phyloP scores from a whole-genome alignment of 164 flowering plant species.

The Houttuynia cordata region DNA sequence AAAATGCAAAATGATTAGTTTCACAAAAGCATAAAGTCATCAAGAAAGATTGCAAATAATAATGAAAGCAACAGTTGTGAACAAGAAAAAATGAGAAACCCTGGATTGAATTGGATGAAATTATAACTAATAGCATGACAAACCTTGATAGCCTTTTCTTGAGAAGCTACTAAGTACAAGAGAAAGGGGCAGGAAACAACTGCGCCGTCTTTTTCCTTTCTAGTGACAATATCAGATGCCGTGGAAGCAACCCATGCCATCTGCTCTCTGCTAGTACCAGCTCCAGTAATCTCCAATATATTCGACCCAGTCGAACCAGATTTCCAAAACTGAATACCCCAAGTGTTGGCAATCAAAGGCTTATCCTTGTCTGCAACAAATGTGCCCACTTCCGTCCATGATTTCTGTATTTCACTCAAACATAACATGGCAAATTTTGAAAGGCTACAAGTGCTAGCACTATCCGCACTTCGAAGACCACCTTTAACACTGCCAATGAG shows the following conservation, averaged over 20 bases:
- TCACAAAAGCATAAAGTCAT: not conserved
- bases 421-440: slow-evolving; percentile 65
- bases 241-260: slow-evolving; percentile 77
- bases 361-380: slow-evolving; percentile 16
- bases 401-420: slow-evolving; percentile 57
- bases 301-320: slow-evolving; percentile 39
- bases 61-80: not conserved
- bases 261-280: slow-evolving; percentile 42
- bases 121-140: slow-evolving; percentile 3
- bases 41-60: not conserved
- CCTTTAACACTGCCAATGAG: not conserved
- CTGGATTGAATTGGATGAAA: no score
- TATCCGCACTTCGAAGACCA: not conserved
- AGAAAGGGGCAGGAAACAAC: slow-evolving; percentile 47
- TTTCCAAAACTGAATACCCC: slow-evolving; percentile 89
- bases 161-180: slow-evolving; percentile 62
- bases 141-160: slow-evolving; percentile 63
- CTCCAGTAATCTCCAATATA: slow-evolving; percentile 51
- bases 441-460: slow-evolving; percentile 26
- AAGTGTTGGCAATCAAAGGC: slow-evolving; percentile 36
- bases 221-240: slow-evolving; percentile 61
- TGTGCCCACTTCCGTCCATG: slow-evolving; percentile 23
- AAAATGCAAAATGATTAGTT: not conserved
- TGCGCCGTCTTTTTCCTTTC: slow-evolving; percentile 50
- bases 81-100: not conserved